Conservation (phyloP, 129 eudicot genomes). For the Flaveria brownii region DNA sequence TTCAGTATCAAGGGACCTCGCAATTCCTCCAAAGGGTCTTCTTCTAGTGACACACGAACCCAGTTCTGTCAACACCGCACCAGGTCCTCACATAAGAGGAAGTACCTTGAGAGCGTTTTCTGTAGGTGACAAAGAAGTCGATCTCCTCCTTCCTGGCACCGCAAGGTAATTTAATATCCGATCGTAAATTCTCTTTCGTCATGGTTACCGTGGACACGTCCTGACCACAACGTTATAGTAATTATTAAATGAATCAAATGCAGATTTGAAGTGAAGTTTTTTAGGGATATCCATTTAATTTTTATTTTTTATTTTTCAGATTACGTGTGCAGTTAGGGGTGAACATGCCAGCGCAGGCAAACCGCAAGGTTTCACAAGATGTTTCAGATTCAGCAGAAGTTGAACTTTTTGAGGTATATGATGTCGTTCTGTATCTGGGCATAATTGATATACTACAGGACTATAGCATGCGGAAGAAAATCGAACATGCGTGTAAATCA, state of each 20-base stretch:
- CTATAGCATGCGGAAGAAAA: conserved; percentile 77
- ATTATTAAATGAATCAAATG: background rate
- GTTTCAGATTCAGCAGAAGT: conserved; percentile 61
- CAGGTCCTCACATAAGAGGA: conserved; percentile 94
- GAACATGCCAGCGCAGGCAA: conserved; percentile 98
- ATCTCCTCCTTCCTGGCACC: conserved; percentile 94
- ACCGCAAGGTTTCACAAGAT: conserved; percentile 56
- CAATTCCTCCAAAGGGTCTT: conserved; percentile 78
- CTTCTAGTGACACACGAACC: conserved; percentile 95
- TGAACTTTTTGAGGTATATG: conserved; percentile 90
- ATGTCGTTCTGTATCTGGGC: conserved; percentile 90
- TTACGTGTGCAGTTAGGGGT: conserved; percentile 92
- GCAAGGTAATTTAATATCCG: conserved; percentile 58
- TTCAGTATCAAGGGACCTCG: conserved; percentile 49
- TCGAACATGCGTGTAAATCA: conserved; percentile 79
- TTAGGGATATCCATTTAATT: background rate
- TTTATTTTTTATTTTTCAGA: conserved; percentile 36
- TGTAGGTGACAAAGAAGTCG: conserved; percentile 84
- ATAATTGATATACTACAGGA: conserved; percentile 89
- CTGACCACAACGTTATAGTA: background rate
- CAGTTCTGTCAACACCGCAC: conserved; percentile 66
- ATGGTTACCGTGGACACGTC: background rate
- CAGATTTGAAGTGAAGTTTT: background rate
- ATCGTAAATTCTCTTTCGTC: background rate
- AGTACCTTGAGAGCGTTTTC: conserved; percentile 74